A percentile compares a stretch with the other conserved stretches of the same genome.
These are phyloP conservation scores for Salicornia ramosissima DNA, from an alignment of 148 eudicot genomes.

Conservation along the genomic window DNA sequence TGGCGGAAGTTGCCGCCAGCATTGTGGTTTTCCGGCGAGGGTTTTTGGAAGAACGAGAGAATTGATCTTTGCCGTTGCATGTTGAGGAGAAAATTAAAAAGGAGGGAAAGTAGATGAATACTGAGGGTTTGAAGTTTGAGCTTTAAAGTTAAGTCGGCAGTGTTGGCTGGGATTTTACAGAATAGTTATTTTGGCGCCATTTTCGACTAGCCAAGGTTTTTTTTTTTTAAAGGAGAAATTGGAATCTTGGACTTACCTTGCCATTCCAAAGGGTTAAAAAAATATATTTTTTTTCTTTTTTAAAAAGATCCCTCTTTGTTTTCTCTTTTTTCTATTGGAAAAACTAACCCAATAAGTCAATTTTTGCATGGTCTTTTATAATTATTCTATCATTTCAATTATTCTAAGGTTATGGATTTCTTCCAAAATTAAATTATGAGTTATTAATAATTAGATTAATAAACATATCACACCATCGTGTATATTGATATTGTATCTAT, in stretches of 20 bases:
- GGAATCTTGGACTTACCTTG: background rate
- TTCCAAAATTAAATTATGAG: no score
- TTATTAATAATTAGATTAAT: no score
- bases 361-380: no score
- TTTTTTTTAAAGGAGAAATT: no score
- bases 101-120: background rate
- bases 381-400: no score
- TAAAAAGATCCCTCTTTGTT: no score
- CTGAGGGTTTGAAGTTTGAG: background rate
- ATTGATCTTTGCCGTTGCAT: constrained; percentile 76
- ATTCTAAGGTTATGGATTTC: no score
- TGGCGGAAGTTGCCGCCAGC: constrained; percentile 12
- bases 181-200: constrained; percentile 25
- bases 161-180: background rate
- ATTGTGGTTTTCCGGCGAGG: constrained; percentile 41
- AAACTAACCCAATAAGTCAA: no score
- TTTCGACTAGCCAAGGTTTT: background rate
- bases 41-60: constrained; percentile 64
- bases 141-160: background rate
- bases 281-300: background rate
- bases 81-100: background rate
- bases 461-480: no score
- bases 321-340: no score
- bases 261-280: no score
- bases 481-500: no score